A percentile compares a stretch with the other conserved stretches of the same genome.
These are phyloP conservation scores for Hemileccinum impolitum DNA, from an alignment of 768 basidiomycete species.

Conservation along the genomic window DNA sequence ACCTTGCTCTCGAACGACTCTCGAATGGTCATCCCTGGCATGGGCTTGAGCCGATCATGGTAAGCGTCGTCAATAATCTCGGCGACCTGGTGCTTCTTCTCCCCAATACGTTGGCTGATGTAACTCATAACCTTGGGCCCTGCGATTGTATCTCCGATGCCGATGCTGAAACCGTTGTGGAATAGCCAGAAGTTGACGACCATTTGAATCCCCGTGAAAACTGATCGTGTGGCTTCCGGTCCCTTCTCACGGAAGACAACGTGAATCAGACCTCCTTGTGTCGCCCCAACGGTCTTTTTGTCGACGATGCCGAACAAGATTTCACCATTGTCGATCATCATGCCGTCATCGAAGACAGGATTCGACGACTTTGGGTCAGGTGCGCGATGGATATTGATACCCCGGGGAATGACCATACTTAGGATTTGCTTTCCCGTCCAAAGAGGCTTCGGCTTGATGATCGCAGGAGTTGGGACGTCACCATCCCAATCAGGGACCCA, in stretches of 20 bases:
- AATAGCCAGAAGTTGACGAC: constrained; percentile 99
- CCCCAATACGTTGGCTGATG: constrained; percentile 79
- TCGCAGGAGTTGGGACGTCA: constrained; percentile 83
- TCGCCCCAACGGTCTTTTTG: constrained; percentile 98
- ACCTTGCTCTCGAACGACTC: constrained; percentile 96
- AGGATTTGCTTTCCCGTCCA: constrained; percentile 99
- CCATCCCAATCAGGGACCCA: constrained; percentile 99
- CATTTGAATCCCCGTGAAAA: constrained; percentile 92
- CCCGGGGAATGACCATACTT: constrained; percentile 87
- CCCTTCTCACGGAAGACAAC: constrained; percentile 98
- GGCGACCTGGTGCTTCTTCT: constrained; percentile 77
- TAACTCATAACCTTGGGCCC: constrained; percentile 83
- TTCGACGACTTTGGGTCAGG: constrained; percentile 76
- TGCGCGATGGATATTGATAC: constrained; percentile 87
- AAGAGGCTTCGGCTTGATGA: constrained; percentile 93
- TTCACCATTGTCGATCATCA: constrained; percentile 96
- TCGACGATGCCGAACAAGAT: constrained; percentile 93
- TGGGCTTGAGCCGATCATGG: constrained; percentile 81
- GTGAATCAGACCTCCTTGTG: constrained; percentile 91
- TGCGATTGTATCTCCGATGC: constrained; percentile 98
- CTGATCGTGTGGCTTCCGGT: constrained; percentile 81
- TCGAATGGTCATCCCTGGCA: constrained; percentile 98
- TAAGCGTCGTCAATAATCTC: constrained; percentile 79
- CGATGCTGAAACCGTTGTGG: constrained; percentile 98
- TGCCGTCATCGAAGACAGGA: constrained; percentile 89